Percentiles rank a stretch among this genome's conserved stretches.
phyloP scores from a whole-genome alignment of 257 asterid species.

The Salvia hispanica region DNA sequence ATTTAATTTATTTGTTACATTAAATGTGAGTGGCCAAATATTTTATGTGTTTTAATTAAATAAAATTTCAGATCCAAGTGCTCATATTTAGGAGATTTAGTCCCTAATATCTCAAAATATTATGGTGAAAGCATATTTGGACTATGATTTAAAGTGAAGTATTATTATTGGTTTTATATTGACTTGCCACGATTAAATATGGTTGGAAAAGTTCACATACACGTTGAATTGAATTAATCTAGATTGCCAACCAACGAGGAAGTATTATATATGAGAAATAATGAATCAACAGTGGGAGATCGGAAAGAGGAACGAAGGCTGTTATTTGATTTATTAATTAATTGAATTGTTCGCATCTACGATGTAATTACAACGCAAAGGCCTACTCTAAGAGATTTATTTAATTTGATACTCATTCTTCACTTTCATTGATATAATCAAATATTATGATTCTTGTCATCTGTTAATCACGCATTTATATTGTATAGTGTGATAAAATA shows the following conservation, averaged over 20 bases:
- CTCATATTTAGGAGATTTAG: too few relatives aligned
- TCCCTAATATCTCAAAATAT: too few relatives aligned
- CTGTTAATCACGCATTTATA: background rate
- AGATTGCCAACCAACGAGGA: background rate
- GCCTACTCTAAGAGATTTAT: background rate
- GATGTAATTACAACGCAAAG: background rate
- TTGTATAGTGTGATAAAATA: background rate
- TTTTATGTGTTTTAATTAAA: too few relatives aligned
- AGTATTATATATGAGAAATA: background rate
- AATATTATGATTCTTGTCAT: background rate
- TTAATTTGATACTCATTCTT: background rate
- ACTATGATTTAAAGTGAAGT: too few relatives aligned
- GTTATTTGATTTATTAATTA: background rate
- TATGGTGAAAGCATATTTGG: too few relatives aligned
- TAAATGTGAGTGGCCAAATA: too few relatives aligned
- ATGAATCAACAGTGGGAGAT: background rate
- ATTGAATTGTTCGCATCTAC: background rate
- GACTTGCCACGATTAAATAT: background rate
- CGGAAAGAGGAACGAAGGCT: constrained; percentile 23
- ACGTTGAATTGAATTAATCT: background rate
- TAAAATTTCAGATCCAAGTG: too few relatives aligned
- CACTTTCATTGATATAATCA: background rate
- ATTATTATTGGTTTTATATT: too few relatives aligned
- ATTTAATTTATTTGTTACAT: too few relatives aligned
- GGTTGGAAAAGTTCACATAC: background rate